Evolutionary conservation across 139 green algal species (phyloP), one percentile per base, ranked within the genome.

Genomic region (Raphidocelis subcapitata): DNA sequence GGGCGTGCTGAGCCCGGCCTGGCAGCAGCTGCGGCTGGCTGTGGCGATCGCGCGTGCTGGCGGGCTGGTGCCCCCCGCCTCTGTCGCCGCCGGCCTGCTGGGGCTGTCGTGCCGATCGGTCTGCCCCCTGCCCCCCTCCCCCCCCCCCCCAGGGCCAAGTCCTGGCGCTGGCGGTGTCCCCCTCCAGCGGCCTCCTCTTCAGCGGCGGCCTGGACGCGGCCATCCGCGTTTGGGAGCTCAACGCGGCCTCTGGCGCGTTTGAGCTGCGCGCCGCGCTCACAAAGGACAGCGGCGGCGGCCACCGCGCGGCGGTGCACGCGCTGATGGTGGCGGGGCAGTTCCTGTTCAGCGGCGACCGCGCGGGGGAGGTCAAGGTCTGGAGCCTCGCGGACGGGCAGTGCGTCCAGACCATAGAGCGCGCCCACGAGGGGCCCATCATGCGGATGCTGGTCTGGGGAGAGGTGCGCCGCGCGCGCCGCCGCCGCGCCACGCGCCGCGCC

Each of bases 341-440:
- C 62, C 59, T 78, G 72, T 78, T 78, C 52, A 61, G 32, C 31
- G 72, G 72, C 5, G 72, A 78, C 37, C 51, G 72, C n/a, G 26
- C 51, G 36, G 72, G 72, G 16, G 59, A 49, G 23, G 26, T 78
- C 35, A 78, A 78, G 63, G 72, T 78, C 31, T 78, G 72, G 72
- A 62, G 72, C 63, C 37, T 72, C 10, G 52, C 62, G 20, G 47
- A 66, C 33, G 72, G 72, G 5, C 3, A 16, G 28, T 78, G 72
- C 31, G 51, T 72, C 20, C 72, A 78, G 52, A 78, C 72, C 18
- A 21, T 78, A 2, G 5, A 31, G n/a, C 20, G 63, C 4, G 72
- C 72, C 5, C 72, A 78, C 52, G 52, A 72, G 29, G 33, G 49
- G 21, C 61, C 72, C n/a, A 72, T 78, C 62, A 78, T 59, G 5